Evolutionary conservation across 805 yeast species (phyloP), one percentile per base, ranked within the genome.

Genomic region (Schwanniomyces vanrijiae): DNA sequence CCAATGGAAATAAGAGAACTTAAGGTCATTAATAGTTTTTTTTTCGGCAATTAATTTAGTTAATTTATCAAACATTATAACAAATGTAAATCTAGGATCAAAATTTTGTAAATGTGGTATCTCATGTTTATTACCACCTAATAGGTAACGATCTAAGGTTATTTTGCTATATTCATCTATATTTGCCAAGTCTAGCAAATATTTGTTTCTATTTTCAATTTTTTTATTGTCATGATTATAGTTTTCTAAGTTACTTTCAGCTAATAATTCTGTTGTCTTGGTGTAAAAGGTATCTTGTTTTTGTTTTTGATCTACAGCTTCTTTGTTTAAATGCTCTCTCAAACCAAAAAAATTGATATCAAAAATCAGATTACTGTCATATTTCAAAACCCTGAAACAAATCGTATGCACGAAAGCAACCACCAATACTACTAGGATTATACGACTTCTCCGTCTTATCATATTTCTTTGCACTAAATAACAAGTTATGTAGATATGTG

Each of bases 31-130:
- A 5, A 51, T 2, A 13, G 39, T 11, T 9, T 21, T 5, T 14
- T 25, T 22, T 13, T 31, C 46, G n/a, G 22, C 22, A 13, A 55
- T 35, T 31, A 49, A 46, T 16, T 53, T 40, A 1, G 52, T 43
- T 6, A 66, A 40, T 40, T 60, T 42, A n/a, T 56, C 42, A 8
- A 61, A 44, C 9, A 62, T 8, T 2, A 61, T 19, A 1, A 63
- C 62, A 33, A 58, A 42, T 4, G 72, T 62, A 45, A 64, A 49
- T 29, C 72, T 47, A 0, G 71, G 69, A 49, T 67, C 72, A 45
- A 52, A 64, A 18, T 46, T 50, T 18, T 51, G 57, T 42, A 54
- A 37, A 21, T 29, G 40, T 2, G 53, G 50, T n/a, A 46, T 41
- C n/a, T 45, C 38, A 6, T 41, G 25, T 10, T 42, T 37, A 14